Conservation (phyloP, 1,284 basidiomycete genomes). For the Vanrija sp. region DNA sequence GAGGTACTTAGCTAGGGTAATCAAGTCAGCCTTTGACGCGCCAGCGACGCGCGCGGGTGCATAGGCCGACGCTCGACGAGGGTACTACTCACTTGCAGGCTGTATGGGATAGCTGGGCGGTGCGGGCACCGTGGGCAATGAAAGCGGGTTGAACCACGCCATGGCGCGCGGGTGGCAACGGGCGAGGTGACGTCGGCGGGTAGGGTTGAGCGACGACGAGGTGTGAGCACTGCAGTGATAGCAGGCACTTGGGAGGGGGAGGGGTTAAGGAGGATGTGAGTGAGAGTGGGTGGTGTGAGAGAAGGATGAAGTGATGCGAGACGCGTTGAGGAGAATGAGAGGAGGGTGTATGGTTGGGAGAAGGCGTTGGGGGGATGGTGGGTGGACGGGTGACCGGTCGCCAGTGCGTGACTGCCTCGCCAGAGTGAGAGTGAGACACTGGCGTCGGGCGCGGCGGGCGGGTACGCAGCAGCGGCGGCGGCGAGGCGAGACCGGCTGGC, state of each 20-base stretch:
- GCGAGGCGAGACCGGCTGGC: no score
- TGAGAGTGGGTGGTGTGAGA: background rate
- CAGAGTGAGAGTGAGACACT: no score
- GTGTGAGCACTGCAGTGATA: background rate
- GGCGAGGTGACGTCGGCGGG: background rate
- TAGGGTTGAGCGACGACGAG: background rate
- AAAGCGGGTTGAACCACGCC: no score
- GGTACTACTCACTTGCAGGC: background rate
- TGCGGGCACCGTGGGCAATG: no score
- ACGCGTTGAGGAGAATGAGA: background rate
- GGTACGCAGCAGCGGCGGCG: no score
- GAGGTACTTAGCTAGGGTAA: background rate
- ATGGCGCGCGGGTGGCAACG: no score
- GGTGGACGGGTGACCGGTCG: no score
- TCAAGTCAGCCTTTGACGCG: background rate
- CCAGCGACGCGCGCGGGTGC: no score
- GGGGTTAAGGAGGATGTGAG: background rate
- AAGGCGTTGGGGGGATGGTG: background rate
- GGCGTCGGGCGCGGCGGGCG: no score
- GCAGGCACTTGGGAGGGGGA: background rate
- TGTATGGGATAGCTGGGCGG: background rate
- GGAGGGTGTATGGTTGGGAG: background rate
- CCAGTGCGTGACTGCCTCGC: no score
- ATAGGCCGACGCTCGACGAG: no score
- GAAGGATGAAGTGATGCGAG: background rate